Percentiles rank a stretch among this genome's conserved stretches.
phyloP scores from a whole-genome alignment of 306 rosid species.

The Begonia fuchsioides region DNA sequence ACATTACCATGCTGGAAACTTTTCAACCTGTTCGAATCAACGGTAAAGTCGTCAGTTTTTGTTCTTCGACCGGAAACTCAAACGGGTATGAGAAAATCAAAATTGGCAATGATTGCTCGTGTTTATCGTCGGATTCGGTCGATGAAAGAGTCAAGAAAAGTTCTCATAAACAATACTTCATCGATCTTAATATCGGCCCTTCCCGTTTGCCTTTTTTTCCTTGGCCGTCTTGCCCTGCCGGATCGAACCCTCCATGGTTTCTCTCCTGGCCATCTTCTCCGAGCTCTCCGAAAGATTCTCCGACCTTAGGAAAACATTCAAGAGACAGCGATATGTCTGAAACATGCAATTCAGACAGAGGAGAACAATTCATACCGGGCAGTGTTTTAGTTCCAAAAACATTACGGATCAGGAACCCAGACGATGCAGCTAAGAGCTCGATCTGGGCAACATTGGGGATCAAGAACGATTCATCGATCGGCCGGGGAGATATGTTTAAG shows the following conservation, averaged over 20 bases:
- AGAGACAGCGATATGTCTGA: slow-evolving; percentile 38
- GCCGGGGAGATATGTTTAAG: slow-evolving; percentile 48
- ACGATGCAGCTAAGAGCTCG: slow-evolving; percentile 88
- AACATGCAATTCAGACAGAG: slow-evolving; percentile 25
- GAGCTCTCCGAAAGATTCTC: too few species aligned
- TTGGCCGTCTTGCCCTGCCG: slow-evolving; percentile 81
- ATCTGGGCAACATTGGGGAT: slow-evolving; percentile 91
- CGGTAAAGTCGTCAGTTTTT: slow-evolving; percentile 69
- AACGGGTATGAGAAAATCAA: slow-evolving; percentile 27
- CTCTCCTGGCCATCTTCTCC: slow-evolving; percentile 33
- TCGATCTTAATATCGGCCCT: slow-evolving; percentile 30
- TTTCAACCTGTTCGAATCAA: slow-evolving; percentile 51
- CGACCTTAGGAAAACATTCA: slow-evolving; percentile 52
- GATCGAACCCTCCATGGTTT: slow-evolving; percentile 65
- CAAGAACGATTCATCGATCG: slow-evolving; percentile 53
- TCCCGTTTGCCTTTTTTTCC: slow-evolving; percentile 52
- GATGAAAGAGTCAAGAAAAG: slow-evolving; percentile 28
- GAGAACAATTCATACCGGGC: too few species aligned
- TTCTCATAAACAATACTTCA: slow-evolving; percentile 22
- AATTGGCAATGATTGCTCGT: slow-evolving; percentile 46
- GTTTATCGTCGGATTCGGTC: slow-evolving; percentile 35
- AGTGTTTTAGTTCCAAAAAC: slow-evolving; percentile 75
- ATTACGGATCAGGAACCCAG: slow-evolving; percentile 71
- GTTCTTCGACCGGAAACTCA: too few species aligned
- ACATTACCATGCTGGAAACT: slow-evolving; percentile 57